A percentile compares a stretch with the other conserved stretches of the same genome.
Evolutionary conservation across 1,284 basidiomycete genomes (phyloP).

Genomic region (Moniliella sp.): DNA sequence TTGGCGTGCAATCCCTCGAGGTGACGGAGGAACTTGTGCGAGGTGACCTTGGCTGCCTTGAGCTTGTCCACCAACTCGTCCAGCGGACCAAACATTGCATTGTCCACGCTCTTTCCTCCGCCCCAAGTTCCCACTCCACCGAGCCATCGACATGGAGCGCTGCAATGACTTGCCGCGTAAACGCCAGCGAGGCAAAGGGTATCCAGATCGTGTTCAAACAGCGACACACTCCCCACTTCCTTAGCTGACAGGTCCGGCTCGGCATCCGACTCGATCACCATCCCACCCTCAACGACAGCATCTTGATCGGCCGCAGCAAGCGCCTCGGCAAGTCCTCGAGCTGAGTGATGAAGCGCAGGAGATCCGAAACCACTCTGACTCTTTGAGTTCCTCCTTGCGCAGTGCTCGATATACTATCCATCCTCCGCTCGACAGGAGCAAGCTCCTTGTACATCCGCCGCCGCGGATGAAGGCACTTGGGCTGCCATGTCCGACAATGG

Average conservation of each 20-base stretch:
- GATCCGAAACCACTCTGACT: constrained; percentile 66
- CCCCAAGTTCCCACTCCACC: constrained; percentile 15
- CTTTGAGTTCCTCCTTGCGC: constrained; percentile 66
- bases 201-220: constrained; percentile 28
- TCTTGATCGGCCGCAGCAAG: too few relatives aligned
- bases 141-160: constrained; percentile 13
- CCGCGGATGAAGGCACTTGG: constrained; percentile 33
- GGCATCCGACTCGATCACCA: constrained; percentile 43
- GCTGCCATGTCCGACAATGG: constrained; percentile 16
- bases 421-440: constrained; percentile 65
- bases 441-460: constrained; percentile 59
- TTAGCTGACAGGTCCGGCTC: constrained; percentile 23
- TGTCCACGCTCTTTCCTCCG: constrained; percentile 11
- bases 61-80: constrained; percentile 17
- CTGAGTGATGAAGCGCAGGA: constrained; percentile 41
- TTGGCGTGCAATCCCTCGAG: constrained; percentile 17
- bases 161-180: constrained; percentile 15
- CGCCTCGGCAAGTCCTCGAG: constrained; percentile 34
- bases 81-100: constrained; percentile 12
- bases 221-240: constrained; percentile 21
- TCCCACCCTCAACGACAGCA: too few relatives aligned
- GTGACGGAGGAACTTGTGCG: constrained; percentile 19
- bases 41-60: constrained; percentile 17
- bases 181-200: constrained; percentile 25
- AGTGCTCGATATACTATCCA: constrained; percentile 75